These are phyloP conservation scores for Magnusiomyces fungicola DNA, from an alignment of 1,139 yeast genomes.

Conservation along the genomic window DNA sequence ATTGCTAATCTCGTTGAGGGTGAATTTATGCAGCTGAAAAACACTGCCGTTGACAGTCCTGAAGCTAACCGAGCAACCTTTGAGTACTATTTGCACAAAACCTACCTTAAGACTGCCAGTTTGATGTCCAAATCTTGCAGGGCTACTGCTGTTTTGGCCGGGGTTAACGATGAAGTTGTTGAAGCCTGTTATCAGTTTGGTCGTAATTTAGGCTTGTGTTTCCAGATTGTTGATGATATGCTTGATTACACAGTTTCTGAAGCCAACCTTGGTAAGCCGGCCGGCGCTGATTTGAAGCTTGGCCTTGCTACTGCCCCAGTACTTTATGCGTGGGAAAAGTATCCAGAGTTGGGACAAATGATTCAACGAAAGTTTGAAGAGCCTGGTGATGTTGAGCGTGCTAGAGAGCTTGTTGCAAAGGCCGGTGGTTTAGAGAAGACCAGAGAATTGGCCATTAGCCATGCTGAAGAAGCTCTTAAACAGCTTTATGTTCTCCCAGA, in stretches of 20 bases:
- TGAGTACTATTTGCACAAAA: slow-evolving; percentile 89
- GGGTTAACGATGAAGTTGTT: slow-evolving; percentile 63
- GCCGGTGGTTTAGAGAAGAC: slow-evolving; percentile 76
- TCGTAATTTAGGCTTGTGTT: slow-evolving; percentile 85
- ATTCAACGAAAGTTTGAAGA: slow-evolving; percentile 75
- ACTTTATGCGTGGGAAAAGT: slow-evolving; percentile 84
- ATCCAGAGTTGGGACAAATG: slow-evolving; percentile 75
- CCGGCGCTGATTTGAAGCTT: slow-evolving; percentile 87
- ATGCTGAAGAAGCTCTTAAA: slow-evolving; percentile 65
- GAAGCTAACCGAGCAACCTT: slow-evolving; percentile 78
- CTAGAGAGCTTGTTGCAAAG: slow-evolving; percentile 63
- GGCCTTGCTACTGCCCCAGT: slow-evolving; percentile 98
- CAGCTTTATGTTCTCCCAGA: slow-evolving; percentile 69
- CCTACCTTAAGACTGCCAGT: slow-evolving; percentile 91
- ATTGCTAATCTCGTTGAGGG: slow-evolving; percentile 97
- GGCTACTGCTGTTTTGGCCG: slow-evolving; percentile 89
- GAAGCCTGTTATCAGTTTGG: slow-evolving; percentile 90
- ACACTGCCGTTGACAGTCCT: slow-evolving; percentile 61
- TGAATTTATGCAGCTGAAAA: slow-evolving; percentile 95
- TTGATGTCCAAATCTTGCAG: slow-evolving; percentile 92
- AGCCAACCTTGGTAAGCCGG: slow-evolving; percentile 81
- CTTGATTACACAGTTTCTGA: slow-evolving; percentile 87
- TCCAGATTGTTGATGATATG: slow-evolving; percentile 95
- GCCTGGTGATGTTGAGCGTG: slow-evolving; percentile 77
- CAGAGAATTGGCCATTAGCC: slow-evolving; percentile 64